These are phyloP conservation scores for Diaporthe citri DNA, from an alignment of 2,329 filamentous ascomycete genomes.

Conservation along the genomic window DNA sequence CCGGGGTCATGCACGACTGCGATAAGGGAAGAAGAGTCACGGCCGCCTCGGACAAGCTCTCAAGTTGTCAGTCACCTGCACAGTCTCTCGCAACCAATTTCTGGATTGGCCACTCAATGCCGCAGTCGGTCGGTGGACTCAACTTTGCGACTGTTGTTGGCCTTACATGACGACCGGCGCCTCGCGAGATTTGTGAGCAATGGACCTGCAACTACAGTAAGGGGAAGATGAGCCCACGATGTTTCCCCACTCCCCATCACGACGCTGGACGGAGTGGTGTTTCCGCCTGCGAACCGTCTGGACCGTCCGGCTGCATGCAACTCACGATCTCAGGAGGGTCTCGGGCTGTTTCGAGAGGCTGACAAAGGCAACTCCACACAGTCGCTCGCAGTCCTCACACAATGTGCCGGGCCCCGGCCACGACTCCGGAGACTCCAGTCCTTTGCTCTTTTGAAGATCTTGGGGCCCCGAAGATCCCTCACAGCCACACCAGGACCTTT, in stretches of 20 bases:
- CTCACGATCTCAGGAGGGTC: conserved; percentile 30
- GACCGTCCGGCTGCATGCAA: conserved; percentile 30
- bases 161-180: conserved; percentile 12
- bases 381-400: conserved; percentile 30
- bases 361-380: conserved; percentile 38
- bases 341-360: conserved; percentile 24
- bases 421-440: conserved; percentile 27
- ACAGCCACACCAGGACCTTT: conserved; percentile 29
- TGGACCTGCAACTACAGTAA: conserved; percentile 11
- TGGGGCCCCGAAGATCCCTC: conserved; percentile 30
- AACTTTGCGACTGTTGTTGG: neutral
- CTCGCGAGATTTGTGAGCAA: conserved; percentile 25
- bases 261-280: conserved; percentile 28
- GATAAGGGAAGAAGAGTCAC: conserved; percentile 9
- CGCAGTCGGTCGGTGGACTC: neutral
- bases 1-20: conserved; percentile 6
- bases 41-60: conserved; percentile 3
- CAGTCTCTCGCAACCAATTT: neutral
- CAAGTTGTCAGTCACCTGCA: neutral
- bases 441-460: conserved; percentile 21
- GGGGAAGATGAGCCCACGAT: conserved; percentile 18
- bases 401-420: neutral
- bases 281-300: conserved; percentile 24
- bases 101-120: neutral
- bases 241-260: conserved; percentile 11